Percentiles rank a stretch among this genome's conserved stretches.
phyloP scores from a whole-genome alignment of 352 stramenopile genomes.

The Globisporangium takayamanum region DNA sequence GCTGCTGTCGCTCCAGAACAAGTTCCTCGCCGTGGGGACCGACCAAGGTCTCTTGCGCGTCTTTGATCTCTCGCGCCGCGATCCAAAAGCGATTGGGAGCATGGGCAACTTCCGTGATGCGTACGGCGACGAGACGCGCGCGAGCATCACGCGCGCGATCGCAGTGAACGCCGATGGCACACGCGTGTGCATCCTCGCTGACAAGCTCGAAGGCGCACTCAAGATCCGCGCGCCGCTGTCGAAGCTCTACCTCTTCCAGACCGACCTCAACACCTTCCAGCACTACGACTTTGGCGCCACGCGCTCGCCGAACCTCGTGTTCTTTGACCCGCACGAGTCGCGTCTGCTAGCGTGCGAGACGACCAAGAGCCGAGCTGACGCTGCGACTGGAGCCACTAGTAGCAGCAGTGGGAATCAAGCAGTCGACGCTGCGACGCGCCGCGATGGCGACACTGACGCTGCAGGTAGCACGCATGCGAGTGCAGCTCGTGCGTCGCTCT shows the following conservation, averaged over 20 bases:
- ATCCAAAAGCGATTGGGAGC: conserved; percentile 84
- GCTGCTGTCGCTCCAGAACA: conserved; percentile 84
- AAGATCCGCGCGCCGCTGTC: conserved; percentile 81
- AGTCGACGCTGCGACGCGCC: neutral
- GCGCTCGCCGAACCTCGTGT: conserved; percentile 71
- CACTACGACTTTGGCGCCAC: conserved; percentile 84
- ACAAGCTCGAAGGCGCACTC: conserved; percentile 67
- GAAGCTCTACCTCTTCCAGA: conserved; percentile 89
- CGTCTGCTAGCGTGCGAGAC: conserved; percentile 86
- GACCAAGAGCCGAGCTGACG: conserved; percentile 37
- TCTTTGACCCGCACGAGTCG: conserved; percentile 88
- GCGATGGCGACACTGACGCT: conserved; percentile 14
- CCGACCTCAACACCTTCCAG: conserved; percentile 85
- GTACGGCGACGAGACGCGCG: conserved; percentile 49
- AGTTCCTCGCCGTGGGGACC: conserved; percentile 88
- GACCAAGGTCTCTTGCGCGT: conserved; percentile 80
- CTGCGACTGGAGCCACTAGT: conserved; percentile 2
- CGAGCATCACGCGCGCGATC: conserved; percentile 56
- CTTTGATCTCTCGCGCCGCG: conserved; percentile 79
- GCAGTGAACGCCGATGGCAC: conserved; percentile 87
- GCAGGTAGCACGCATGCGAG: neutral
- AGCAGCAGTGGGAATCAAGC: neutral
- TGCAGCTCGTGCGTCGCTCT: conserved; percentile 15
- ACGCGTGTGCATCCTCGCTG: conserved; percentile 82
- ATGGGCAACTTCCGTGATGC: conserved; percentile 69